These are phyloP conservation scores for Endocalyx cinctus DNA, from an alignment of 2,329 filamentous ascomycete genomes.

Conservation along the genomic window DNA sequence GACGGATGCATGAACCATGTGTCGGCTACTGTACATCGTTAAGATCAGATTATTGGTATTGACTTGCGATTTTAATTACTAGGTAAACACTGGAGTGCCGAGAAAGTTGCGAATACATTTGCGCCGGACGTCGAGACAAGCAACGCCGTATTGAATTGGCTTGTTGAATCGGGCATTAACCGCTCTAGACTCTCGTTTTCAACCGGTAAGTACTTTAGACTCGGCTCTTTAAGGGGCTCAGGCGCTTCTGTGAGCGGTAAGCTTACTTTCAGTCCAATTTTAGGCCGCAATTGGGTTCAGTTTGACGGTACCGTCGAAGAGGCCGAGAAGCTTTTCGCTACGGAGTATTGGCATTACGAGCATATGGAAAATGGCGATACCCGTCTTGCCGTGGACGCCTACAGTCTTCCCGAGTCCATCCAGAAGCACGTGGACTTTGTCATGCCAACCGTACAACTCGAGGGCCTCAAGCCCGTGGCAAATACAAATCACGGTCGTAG, in stretches of 20 bases:
- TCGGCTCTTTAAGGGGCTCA: neutral
- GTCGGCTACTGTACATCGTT: too few relatives aligned
- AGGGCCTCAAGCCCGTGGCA: conserved; percentile 15
- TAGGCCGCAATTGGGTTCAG: conserved; percentile 44
- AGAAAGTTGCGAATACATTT: conserved; percentile 40
- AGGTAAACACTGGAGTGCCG: conserved; percentile 36
- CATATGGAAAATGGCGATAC: conserved; percentile 20
- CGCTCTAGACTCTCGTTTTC: conserved; percentile 43
- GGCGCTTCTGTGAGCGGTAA: too few relatives aligned
- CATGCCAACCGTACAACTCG: conserved; percentile 36
- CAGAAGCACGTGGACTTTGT: conserved; percentile 36
- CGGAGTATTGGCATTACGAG: conserved; percentile 41
- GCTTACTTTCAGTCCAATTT: neutral
- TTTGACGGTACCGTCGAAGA: conserved; percentile 52
- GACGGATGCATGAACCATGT: too few relatives aligned
- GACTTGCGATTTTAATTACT: neutral
- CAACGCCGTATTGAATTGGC: conserved; percentile 47
- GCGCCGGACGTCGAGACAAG: conserved; percentile 40
- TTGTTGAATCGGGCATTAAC: conserved; percentile 47
- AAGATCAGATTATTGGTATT: too few relatives aligned
- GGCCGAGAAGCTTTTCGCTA: conserved; percentile 47
- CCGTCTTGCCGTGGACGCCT: conserved; percentile 38
- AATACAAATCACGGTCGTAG: conserved; percentile 9
- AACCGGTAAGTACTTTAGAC: conserved; percentile 25
- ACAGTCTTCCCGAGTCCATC: conserved; percentile 34